Evolutionary conservation across 345 rosid genomes (phyloP).

Genomic region (Zanthoxylum bungeanum): DNA sequence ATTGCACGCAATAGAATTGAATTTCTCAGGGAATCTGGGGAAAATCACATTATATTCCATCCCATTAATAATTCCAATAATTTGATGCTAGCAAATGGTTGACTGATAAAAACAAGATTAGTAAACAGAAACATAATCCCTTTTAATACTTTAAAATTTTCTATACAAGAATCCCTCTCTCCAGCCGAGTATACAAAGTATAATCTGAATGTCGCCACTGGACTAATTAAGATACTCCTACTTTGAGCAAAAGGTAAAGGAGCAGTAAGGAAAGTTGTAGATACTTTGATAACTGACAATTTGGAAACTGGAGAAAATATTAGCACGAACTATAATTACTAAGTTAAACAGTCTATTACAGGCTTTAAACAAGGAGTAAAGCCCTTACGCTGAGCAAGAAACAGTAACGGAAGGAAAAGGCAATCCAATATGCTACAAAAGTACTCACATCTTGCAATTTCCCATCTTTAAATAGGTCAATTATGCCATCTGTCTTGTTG

Average conservation of each 20-base stretch:
- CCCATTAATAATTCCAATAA: background rate
- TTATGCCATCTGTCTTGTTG: conserved; percentile 58
- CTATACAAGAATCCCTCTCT: background rate
- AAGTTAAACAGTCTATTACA: background rate
- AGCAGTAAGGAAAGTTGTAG: background rate
- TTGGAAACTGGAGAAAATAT: background rate
- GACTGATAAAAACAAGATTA: background rate
- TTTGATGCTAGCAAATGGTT: background rate
- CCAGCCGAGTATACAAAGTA: no score
- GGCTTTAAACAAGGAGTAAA: background rate
- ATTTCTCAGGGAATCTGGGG: background rate
- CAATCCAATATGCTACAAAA: conserved; percentile 6
- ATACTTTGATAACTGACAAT: background rate
- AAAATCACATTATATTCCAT: background rate
- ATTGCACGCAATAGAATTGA: background rate
- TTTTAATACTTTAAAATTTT: conserved; percentile 1
- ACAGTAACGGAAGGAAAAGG: background rate
- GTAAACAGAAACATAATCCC: background rate
- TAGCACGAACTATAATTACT: background rate
- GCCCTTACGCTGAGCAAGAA: background rate
- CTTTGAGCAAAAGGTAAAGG: background rate
- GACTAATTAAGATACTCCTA: no score
- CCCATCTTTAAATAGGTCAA: conserved; percentile 60
- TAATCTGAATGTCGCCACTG: no score
- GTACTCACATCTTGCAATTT: conserved; percentile 67